Conservation (phyloP, 164 flowering plant species). For the Nymphaea colorata region DNA sequence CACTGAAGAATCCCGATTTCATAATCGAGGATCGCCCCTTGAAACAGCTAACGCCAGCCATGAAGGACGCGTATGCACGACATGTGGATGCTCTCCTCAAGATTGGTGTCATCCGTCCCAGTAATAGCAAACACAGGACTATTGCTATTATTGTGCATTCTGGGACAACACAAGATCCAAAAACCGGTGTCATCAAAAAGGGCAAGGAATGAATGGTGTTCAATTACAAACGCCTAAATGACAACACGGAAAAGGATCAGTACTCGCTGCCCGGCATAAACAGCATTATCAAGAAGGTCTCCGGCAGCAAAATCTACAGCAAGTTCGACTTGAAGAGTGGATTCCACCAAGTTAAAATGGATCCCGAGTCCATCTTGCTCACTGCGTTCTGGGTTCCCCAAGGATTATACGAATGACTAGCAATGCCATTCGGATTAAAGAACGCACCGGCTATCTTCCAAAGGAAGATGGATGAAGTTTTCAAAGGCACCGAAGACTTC, state of each 20-base stretch:
- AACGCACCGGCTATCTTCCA: slow-evolving; percentile 10
- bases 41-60: too few relatives aligned
- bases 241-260: slow-evolving; percentile 8
- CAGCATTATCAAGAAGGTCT: too few relatives aligned
- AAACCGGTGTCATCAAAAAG: slow-evolving; percentile 1
- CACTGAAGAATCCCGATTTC: too few relatives aligned
- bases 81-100: too few relatives aligned
- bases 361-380: slow-evolving; percentile 1
- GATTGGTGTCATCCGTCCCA: too few relatives aligned
- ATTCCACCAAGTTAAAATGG: slow-evolving; percentile 8
- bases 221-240: slow-evolving; percentile 3
- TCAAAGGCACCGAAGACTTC: slow-evolving; percentile 4
- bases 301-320: neutral
- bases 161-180: slow-evolving; percentile 5
- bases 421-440: slow-evolving; percentile 7
- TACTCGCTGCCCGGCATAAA: slow-evolving; percentile 4
- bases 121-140: slow-evolving; percentile 6
- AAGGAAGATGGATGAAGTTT: slow-evolving; percentile 11
- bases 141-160: neutral
- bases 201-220: slow-evolving; percentile 10
- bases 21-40: too few relatives aligned
- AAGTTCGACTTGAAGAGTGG: slow-evolving; percentile 5
- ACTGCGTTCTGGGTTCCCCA: slow-evolving; percentile 4
- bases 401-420: slow-evolving; percentile 7
- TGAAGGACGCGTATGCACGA: too few relatives aligned